Evolutionary conservation across 495 filamentous ascomycete genomes (phyloP).

Genomic region (Xylaria telfairii): DNA sequence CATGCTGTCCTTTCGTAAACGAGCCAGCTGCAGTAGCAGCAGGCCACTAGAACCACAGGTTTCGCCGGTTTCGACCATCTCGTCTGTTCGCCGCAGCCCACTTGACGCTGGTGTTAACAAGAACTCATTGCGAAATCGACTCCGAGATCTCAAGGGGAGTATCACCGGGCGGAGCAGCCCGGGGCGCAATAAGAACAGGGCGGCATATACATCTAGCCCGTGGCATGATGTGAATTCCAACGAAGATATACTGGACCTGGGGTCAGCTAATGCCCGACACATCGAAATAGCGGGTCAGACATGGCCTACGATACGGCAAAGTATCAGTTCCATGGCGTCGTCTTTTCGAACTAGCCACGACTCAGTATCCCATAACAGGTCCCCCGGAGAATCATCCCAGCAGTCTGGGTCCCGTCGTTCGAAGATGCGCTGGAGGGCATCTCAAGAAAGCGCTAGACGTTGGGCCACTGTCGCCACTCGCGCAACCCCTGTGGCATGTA

Average conservation of each 20-base stretch:
- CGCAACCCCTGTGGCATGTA: not conserved
- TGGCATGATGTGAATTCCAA: slow-evolving; percentile 4
- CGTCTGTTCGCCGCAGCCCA: not conserved
- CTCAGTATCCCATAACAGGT: not conserved
- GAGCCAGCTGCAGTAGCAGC: not conserved
- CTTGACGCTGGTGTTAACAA: not conserved
- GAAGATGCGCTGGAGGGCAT: slow-evolving; percentile 19
- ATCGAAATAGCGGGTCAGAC: slow-evolving; percentile 18
- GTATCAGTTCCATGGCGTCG: slow-evolving; percentile 35
- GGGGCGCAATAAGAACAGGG: not conserved
- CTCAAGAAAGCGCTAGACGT: slow-evolving; percentile 19
- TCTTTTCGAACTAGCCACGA: slow-evolving; percentile 30
- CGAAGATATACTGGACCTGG: not conserved
- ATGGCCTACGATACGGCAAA: slow-evolving; percentile 29
- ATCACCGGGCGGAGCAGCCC: not conserved
- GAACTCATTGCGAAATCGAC: slow-evolving; percentile 17
- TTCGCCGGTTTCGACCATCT: not conserved
- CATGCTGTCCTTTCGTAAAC: slow-evolving; percentile 21
- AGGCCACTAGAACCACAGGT: not conserved
- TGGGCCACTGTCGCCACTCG: slow-evolving; percentile 16
- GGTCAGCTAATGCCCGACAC: slow-evolving; percentile 7
- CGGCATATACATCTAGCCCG: not conserved
- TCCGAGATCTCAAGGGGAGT: slow-evolving; percentile 16
- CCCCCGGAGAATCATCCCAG: not conserved
- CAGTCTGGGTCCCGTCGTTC: not conserved